These are phyloP conservation scores for Cutaneotrichosporon sp. DNA, from an alignment of 1,284 basidiomycete genomes.

Conservation along the genomic window DNA sequence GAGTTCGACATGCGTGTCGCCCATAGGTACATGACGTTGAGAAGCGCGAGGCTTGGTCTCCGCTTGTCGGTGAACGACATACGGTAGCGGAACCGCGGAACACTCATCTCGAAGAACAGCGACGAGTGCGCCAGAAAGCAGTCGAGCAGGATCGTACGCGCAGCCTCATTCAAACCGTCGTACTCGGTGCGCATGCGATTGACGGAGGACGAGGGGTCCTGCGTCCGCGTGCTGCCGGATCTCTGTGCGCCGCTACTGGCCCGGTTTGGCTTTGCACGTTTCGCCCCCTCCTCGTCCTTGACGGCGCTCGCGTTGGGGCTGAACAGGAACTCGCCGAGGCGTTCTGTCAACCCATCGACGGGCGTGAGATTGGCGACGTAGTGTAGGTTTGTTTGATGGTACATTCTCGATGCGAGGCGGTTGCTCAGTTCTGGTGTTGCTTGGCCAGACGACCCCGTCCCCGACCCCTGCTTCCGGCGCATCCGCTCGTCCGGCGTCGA, in stretches of 20 bases:
- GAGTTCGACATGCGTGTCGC: slow-evolving; percentile 44
- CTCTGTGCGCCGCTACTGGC: slow-evolving; percentile 3
- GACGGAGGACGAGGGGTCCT: neutral
- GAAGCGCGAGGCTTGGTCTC: slow-evolving; percentile 40
- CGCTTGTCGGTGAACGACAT: slow-evolving; percentile 44
- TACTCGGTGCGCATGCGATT: slow-evolving; percentile 29
- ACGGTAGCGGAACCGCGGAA: slow-evolving; percentile 46
- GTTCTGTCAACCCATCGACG: slow-evolving; percentile 40
- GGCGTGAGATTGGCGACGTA: slow-evolving; percentile 33
- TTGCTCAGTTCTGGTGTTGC: slow-evolving; percentile 7
- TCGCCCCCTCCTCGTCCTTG: slow-evolving; percentile 22
- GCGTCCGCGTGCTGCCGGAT: neutral
- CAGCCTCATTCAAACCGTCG: slow-evolving; percentile 40
- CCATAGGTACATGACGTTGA: slow-evolving; percentile 53
- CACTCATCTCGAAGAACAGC: slow-evolving; percentile 49
- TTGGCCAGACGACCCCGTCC: slow-evolving; percentile 16
- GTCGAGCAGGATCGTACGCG: slow-evolving; percentile 38
- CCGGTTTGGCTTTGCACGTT: slow-evolving; percentile 16
- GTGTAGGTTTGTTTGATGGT: slow-evolving; percentile 31
- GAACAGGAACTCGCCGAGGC: slow-evolving; percentile 49
- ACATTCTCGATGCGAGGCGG: slow-evolving; percentile 23
- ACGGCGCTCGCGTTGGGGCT: slow-evolving; percentile 27
- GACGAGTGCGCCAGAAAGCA: slow-evolving; percentile 43
- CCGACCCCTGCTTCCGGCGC: neutral
- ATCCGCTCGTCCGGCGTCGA: slow-evolving; percentile 23